A percentile compares a stretch with the other conserved stretches of the same genome.
Evolutionary conservation across 177 flowering plant genomes (phyloP).

Genomic region (Vitis hybrid): DNA sequence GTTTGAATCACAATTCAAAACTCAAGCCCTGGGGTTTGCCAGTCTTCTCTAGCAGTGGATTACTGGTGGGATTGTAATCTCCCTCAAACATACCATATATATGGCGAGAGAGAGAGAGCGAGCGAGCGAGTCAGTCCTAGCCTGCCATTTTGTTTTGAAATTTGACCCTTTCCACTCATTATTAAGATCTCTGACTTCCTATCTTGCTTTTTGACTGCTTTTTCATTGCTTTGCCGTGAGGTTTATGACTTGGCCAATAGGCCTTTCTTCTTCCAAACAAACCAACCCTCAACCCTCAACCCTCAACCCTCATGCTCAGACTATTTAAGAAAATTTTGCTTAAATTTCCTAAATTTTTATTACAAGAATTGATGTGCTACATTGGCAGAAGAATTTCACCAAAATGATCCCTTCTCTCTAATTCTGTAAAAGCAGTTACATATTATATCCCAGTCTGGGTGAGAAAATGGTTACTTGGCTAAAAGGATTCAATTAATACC

Average conservation of each 20-base stretch:
- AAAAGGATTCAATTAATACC: too few relatives aligned
- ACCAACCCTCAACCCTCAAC: background rate
- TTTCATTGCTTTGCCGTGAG: conserved; percentile 3
- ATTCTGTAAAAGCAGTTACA: too few relatives aligned
- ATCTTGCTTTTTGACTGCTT: conserved; percentile 5
- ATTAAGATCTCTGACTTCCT: background rate
- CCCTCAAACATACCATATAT: too few relatives aligned
- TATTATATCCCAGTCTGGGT: too few relatives aligned
- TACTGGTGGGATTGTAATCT: background rate
- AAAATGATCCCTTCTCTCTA: too few relatives aligned
- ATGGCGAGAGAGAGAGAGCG: background rate
- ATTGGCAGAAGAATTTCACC: too few relatives aligned
- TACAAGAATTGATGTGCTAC: background rate
- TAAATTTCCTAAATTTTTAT: background rate
- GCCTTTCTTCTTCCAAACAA: background rate
- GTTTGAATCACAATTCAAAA: background rate
- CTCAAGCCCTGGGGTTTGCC: background rate
- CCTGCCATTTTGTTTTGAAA: background rate
- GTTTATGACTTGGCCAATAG: conserved; percentile 8
- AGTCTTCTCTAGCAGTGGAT: too few relatives aligned
- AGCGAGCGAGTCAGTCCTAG: background rate
- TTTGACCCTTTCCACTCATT: background rate
- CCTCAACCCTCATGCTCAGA: too few relatives aligned
- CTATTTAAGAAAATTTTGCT: too few relatives aligned
- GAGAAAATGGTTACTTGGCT: too few relatives aligned